Base-by-base conservation (phyloP, 352 stramenopile genomes). In the Phytophthora capsici region DNA sequence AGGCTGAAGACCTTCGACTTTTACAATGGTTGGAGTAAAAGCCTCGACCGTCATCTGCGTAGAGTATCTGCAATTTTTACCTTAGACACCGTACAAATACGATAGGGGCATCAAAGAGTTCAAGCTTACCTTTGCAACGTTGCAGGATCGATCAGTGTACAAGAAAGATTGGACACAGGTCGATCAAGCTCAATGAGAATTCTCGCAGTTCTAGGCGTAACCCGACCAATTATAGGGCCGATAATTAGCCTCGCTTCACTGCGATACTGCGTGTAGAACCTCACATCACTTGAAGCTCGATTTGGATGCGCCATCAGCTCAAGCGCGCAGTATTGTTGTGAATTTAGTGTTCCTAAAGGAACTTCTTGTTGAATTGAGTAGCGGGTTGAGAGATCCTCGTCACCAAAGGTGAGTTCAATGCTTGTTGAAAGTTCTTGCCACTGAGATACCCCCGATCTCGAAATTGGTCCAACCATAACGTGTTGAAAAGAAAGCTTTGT, bases 111-210 rank as follows among this genome's bases (percentile, higher is more conserved):
- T 6, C 8, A 34, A 2, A 36, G 14, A 34, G 14, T 25, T 37
- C 3, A 13, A 17, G 8, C 40, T 19, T 59, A 86, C 80, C 75
- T 67, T 44, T 86, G 65, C 3, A 23, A 36, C 13, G 75, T 77
- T 26, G 41, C 46, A 37, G 57, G 36, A 25, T 84, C 75, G 10
- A 52, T 74, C 16, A 89, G 54, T 2, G 78, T 61, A 20, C 83
- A 91, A 23, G 57, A 26, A 2, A 77, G 68, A 28, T 71, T 82
- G 0, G 63, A 19, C 7, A 76, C 80, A 3, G 57, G 20, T 1
- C 76, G 77, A 46, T 91, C 83, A 17, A 91, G 48, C 37, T 91
- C 85, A 32, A 93, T 51, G 2, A 93, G 69, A 25, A 93, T 82
- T 17, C 85, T 69, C 1, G 74, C 74, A 20, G 82, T 77, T 12